Base-by-base conservation (phyloP, 371 early-diverging fungal genomes). In the Rhizomucor pusillus region DNA sequence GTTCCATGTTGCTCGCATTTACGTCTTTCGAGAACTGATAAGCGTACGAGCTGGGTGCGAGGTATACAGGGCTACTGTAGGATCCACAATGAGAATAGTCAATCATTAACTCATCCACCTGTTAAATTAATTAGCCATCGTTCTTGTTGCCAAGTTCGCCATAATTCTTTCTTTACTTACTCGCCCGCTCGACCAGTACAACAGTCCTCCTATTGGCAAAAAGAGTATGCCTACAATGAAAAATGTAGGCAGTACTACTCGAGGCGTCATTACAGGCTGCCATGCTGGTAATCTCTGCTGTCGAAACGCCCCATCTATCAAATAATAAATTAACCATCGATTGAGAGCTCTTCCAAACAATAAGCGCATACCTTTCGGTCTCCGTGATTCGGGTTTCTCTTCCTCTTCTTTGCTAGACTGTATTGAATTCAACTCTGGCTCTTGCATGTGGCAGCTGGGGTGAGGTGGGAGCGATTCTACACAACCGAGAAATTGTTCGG, bases 281-380 rank as follows among this genome's bases (percentile, higher is more conserved):
- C 97, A 98, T 9, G 97, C 93, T 66, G 93, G 94, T 65, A 98
- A 84, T 20, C 95, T 86, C 68, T 98, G 98, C 77, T 98, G 99
- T 71, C 93, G 90, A 75, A 97, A 97, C 16, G 95, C 93, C 34
- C 95, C 95, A 80, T 97, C 90, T 90, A 71, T n/a, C n/a, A 29
- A 7, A 29, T 3, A 29, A 29, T 29, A 29, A 29, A 29, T 22
- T 16, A 22, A 39, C 16, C 6, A 14, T 24, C 16, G 41, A 40
- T 39, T 47, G n/a, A 10, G 43, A 24, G 22, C 3, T 14, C 24
- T 36, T 13, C n/a, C 18, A 44, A 1, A 12, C 12, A 10, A 18
- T 16, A 10, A n/a, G n/a, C 19, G 37, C 16, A 10, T 63, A 61
- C 66, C 63, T 43, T 52, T 45, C 5, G 66, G 66, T 23, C 50